Base-by-base conservation (phyloP, 495 filamentous ascomycete species). In the Penicillium antarcticum region DNA sequence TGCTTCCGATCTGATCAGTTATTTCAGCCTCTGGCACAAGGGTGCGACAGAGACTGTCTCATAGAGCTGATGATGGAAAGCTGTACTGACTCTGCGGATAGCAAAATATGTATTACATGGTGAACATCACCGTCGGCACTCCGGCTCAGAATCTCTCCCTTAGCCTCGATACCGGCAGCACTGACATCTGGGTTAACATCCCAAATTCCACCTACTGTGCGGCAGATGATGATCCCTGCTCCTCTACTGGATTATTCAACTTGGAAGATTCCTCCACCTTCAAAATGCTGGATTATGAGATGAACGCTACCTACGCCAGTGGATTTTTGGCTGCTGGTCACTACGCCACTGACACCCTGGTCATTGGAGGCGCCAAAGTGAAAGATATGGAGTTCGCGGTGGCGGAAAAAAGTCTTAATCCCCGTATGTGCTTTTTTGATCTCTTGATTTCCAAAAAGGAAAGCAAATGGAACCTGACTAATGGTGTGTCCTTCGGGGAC, bases 221-320 rank as follows among this genome's bases (percentile, higher is more conserved):
- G 2, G 26, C 33, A 19, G 21, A 48, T 19, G 53, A 58, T 0
- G 56, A 73, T 11, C 79, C 77, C 8, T 89, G 87, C 59, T 53
- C 62, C 5, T 61, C 61, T 9, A 48, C 34, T 64, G 66, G 66
- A 2, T 74, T 76, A 10, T 90, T 87, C 61, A 57, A 77, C 29
- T 73, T 81, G 7, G 81, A 82, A 56, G 55, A 63, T 0, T 95
- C 90, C 1, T 84, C 82, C 4, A 85, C 89, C 3, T 91, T 85
- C 66, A 62, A 79, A 39, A 81, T 81, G 52, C 60, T 91, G 36
- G 78, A 79, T 44, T 78, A 72, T 53, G 74, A 79, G 33, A 95
- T 96, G 72, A 81, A 88, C 58, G 92, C 92, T 39, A 80, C 81
- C 12, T 96, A 96, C 60, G 84, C 87, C 36, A 87, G 91, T 65